phyloP scores from a whole-genome alignment of 768 basidiomycete species.

The Lactarius trivialis region DNA sequence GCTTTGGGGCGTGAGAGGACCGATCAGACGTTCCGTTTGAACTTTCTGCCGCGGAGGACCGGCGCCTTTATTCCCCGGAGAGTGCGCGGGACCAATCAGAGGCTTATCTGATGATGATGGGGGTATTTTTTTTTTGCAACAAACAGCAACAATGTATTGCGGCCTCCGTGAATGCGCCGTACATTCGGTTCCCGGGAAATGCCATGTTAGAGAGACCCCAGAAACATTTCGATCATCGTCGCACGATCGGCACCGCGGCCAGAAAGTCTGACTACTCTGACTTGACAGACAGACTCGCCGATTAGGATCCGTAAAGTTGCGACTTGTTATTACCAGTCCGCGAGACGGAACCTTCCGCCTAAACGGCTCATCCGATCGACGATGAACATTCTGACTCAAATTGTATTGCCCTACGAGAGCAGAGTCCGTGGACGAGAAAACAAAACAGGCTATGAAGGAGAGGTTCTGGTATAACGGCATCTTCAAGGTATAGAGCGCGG shows the following conservation, averaged over 20 bases:
- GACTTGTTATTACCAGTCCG: conserved; percentile 13
- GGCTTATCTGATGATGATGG: conserved; percentile 22
- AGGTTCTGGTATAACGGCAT: conserved; percentile 21
- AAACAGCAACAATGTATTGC: conserved; percentile 8
- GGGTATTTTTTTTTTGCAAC: conserved; percentile 1
- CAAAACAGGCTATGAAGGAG: conserved; percentile 7
- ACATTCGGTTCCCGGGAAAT: conserved; percentile 4
- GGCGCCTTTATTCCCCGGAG: conserved; percentile 15
- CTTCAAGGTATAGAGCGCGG: conserved; percentile 22
- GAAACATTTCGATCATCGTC: conserved; percentile 21
- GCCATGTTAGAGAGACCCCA: conserved; percentile 14
- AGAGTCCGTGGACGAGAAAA: conserved; percentile 15
- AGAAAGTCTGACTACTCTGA: conserved; percentile 5
- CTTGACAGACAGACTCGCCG: conserved; percentile 12
- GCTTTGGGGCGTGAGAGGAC: conserved; percentile 16
- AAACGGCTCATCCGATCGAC: conserved; percentile 18
- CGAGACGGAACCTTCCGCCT: conserved; percentile 21
- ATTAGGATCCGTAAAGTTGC: conserved; percentile 22
- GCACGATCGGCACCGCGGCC: conserved; percentile 22
- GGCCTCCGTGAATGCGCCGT: conserved; percentile 16
- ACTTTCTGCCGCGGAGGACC: conserved; percentile 19
- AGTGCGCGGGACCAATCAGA: conserved; percentile 20
- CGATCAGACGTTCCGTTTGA: conserved; percentile 25
- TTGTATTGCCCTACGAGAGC: conserved; percentile 17
- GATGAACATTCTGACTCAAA: conserved; percentile 6